These are phyloP conservation scores for Coelastrella sp. DNA, from an alignment of 139 green algal species.

Conservation along the genomic window DNA sequence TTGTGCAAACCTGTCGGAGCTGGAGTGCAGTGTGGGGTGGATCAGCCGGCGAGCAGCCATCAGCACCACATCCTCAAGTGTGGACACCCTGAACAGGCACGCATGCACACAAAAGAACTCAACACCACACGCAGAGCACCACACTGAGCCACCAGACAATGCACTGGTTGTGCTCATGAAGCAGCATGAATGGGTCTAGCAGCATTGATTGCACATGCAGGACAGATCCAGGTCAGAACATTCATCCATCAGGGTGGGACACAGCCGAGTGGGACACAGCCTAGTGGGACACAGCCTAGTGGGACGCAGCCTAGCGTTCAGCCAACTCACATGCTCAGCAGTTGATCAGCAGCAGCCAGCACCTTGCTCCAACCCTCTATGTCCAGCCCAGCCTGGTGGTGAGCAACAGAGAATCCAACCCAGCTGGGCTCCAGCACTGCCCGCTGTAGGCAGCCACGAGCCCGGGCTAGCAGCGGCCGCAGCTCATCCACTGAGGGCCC, in stretches of 20 bases:
- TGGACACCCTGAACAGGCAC: neutral
- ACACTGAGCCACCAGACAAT: too few relatives aligned
- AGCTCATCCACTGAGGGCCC: constrained; percentile 29
- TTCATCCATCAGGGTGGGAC: too few relatives aligned
- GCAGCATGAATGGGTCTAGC: too few relatives aligned
- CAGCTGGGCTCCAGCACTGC: constrained; percentile 11
- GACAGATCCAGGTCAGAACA: too few relatives aligned
- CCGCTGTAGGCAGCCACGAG: neutral
- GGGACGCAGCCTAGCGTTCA: neutral
- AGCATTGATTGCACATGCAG: too few relatives aligned
- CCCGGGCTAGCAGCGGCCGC: neutral
- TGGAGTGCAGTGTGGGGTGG: neutral
- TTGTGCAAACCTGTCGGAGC: neutral
- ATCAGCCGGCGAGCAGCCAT: neutral
- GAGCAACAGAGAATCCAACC: neutral
- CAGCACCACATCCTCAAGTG: constrained; percentile 12
- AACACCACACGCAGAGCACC: too few relatives aligned
- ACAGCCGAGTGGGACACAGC: too few relatives aligned
- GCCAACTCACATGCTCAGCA: neutral
- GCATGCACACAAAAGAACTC: neutral
- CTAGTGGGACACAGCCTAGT: too few relatives aligned
- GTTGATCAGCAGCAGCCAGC: constrained; percentile 9
- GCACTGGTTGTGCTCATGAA: too few relatives aligned
- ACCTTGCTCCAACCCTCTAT: neutral
- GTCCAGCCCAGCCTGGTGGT: neutral